These are phyloP conservation scores for Eragrostis tef DNA, from an alignment of 202 grass and related monocot species.

Conservation along the genomic window DNA sequence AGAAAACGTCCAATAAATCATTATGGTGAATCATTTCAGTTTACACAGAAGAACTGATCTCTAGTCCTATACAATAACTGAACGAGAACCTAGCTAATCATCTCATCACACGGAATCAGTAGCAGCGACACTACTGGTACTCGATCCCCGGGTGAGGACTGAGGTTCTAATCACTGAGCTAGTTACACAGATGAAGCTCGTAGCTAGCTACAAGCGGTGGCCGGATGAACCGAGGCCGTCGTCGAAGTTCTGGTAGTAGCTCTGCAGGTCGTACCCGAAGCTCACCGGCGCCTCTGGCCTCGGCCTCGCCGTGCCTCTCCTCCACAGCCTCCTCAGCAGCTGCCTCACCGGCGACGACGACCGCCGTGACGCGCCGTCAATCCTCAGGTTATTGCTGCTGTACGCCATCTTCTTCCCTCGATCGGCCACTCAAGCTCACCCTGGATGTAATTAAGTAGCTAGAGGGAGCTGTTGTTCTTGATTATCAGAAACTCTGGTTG, in stretches of 20 bases:
- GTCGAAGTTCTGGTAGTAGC: constrained; percentile 68
- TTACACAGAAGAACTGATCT: no score
- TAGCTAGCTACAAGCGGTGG: background rate
- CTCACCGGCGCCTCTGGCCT: background rate
- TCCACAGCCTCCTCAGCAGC: constrained; percentile 44
- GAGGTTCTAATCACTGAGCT: background rate
- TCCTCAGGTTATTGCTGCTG: background rate
- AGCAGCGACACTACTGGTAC: background rate
- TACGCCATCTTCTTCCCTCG: no score
- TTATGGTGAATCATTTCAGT: no score
- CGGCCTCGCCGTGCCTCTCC: background rate
- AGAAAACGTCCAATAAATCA: no score
- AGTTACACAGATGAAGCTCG: background rate
- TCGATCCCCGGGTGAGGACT: background rate
- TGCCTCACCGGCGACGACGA: constrained; percentile 33
- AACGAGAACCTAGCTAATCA: background rate
- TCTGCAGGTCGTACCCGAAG: constrained; percentile 54
- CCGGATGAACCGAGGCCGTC: background rate
- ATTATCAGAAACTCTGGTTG: no score
- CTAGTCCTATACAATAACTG: no score
- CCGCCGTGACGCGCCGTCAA: background rate
- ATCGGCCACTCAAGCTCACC: no score
- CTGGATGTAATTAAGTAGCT: no score
- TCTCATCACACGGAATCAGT: background rate
- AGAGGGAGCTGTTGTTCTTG: no score